A percentile compares a stretch with the other conserved stretches of the same genome.
These are phyloP conservation scores for Sporothrix schenckii DNA, from an alignment of 2,329 filamentous ascomycete genomes.

Conservation along the genomic window DNA sequence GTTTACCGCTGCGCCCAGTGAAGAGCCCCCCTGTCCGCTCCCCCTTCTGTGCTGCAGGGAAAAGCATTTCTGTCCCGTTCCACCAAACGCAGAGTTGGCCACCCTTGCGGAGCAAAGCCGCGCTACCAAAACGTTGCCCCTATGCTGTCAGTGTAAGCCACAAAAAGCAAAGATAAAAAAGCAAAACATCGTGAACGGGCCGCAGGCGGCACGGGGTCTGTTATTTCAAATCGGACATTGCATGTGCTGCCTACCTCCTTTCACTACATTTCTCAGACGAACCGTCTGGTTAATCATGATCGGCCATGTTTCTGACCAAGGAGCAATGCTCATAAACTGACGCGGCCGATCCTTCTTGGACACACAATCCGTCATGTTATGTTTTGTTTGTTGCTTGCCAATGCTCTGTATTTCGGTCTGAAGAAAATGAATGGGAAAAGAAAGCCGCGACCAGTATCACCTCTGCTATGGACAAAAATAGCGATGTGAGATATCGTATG, in stretches of 20 bases:
- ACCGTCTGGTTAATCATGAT: slow-evolving; percentile 7
- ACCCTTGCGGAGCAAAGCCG: not conserved
- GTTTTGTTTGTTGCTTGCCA: not conserved
- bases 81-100: slow-evolving; percentile 18
- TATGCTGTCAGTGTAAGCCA: slow-evolving; percentile 15
- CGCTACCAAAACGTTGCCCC: not conserved
- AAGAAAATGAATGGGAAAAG: not conserved
- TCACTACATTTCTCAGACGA: not conserved
- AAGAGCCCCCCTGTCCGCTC: not conserved
- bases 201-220: not conserved
- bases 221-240: not conserved
- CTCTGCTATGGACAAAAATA: not conserved
- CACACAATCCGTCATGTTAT: not conserved
- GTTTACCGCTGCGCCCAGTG: not conserved
- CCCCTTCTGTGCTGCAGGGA: not conserved
- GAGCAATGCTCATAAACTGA: not conserved
- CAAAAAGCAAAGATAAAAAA: not conserved
- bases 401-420: not conserved
- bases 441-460: not conserved
- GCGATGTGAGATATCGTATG: not conserved
- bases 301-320: not conserved
- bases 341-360: not conserved
- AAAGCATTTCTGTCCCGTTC: not conserved
- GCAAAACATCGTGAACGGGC: slow-evolving; percentile 6
- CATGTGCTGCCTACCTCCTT: too few relatives aligned